Conservation (phyloP, 331 rosid species). For the Malus hybrid region DNA sequence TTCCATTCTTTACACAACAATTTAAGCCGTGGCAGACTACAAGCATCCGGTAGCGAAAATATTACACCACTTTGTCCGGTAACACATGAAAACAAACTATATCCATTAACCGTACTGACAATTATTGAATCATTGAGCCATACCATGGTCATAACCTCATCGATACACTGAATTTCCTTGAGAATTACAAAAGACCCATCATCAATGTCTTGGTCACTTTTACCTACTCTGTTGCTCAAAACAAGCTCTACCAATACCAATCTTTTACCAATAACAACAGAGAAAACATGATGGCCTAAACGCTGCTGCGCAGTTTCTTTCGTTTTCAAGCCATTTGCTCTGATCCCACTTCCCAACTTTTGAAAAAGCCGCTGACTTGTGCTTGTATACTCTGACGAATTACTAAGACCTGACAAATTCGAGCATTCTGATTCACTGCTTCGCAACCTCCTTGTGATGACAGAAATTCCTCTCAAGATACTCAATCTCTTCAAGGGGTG, state of each 20-base stretch:
- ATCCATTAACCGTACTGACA: constrained; percentile 64
- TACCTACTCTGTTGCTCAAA: constrained; percentile 35
- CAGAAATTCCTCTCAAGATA: constrained; percentile 51
- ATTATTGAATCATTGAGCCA: constrained; percentile 88
- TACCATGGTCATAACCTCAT: constrained; percentile 69
- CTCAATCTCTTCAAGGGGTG: constrained; percentile 48
- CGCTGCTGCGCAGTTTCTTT: constrained; percentile 45
- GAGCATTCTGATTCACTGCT: constrained; percentile 46
- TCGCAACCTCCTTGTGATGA: constrained; percentile 45
- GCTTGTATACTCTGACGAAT: constrained; percentile 24
- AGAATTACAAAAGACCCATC: constrained; percentile 53
- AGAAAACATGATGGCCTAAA: constrained; percentile 49
- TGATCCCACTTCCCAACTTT: constrained; percentile 60
- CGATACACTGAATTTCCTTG: constrained; percentile 71
- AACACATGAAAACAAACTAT: constrained; percentile 68
- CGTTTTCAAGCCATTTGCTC: constrained; percentile 55
- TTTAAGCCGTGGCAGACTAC: constrained; percentile 58
- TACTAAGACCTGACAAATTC: constrained; percentile 19
- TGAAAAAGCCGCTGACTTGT: constrained; percentile 55
- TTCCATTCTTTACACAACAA: constrained; percentile 69
- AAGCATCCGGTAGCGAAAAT: constrained; percentile 74
- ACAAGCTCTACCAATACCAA: constrained; percentile 64
- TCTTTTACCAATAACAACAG: constrained; percentile 50
- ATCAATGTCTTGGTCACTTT: constrained; percentile 37
- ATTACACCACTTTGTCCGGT: constrained; percentile 73